Base-by-base conservation (phyloP, 129 eudicot genomes). In the Scalesia atractyloides region DNA sequence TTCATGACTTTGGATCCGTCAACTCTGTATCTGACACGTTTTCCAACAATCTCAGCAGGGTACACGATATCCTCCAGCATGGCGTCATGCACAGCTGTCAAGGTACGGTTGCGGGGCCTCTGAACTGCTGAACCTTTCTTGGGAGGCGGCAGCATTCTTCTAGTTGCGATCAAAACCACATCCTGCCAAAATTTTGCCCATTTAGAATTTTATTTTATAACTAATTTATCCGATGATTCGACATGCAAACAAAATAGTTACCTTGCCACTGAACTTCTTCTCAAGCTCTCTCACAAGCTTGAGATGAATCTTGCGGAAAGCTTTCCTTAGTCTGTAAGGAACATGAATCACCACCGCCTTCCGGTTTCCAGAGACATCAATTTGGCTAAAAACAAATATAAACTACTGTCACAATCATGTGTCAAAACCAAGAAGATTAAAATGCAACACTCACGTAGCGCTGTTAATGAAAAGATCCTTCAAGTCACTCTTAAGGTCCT, bases 191-290 rank as follows among this genome's bases (percentile, higher is more conserved):
- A 48, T 5, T 7, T 60, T 60, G 41, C 41, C 66, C 37, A 22
- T 4, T 11, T 14, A 30, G 34, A 3, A 30, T 15, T 57, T 20
- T 12, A 26, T 2, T 9, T 60, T 41, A 41, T 7, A 2, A 41
- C 46, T 41, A 8, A 9, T 41, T 8, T 41, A 41, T 41, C 10
- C 46, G 8, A 41, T 8, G 46, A 41, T 8, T 41, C 46, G 46
- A 41, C 46, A 2, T 9, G 46, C 46, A 14, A 18, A 7, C 12
- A 51, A 0, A 5, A 41, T 10, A 5, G 3, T 67, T 84, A 91
- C 97, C 96, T 88, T 91, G 61, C 97, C 97, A 33, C 97, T 91
- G 83, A 91, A 91, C 77, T 91, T 91, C 88, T 91, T 91, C 84
- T 91, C 97, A 4, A 91, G 97, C 82, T 91, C 97, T 22, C 97